Conservation (phyloP, 208 protist species). For the Trypanosoma cruzi region DNA sequence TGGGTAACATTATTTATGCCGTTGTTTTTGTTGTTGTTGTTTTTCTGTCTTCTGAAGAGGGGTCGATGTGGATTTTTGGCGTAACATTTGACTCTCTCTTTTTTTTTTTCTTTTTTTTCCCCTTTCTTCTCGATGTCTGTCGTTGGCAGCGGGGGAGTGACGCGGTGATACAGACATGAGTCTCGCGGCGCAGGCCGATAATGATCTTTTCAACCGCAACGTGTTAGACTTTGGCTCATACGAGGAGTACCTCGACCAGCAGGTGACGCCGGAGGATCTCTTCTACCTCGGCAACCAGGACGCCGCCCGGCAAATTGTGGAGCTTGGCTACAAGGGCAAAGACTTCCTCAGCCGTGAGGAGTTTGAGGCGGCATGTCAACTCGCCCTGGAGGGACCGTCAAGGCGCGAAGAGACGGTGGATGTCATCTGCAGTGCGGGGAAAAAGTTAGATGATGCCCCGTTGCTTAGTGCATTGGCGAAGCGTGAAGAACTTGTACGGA, state of each 20-base stretch:
- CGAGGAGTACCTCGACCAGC: conserved; percentile 93
- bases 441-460: conserved; percentile 86
- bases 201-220: conserved; percentile 69
- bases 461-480: conserved; percentile 94
- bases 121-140: too few species aligned
- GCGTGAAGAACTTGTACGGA: conserved; percentile 96
- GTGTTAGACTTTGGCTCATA: conserved; percentile 88
- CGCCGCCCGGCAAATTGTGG: conserved; percentile 95
- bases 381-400: conserved; percentile 71
- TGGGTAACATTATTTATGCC: too few species aligned
- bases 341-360: conserved; percentile 90
- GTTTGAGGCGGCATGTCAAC: conserved; percentile 84
- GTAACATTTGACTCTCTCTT: too few species aligned
- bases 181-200: conserved; percentile 17
- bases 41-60: too few species aligned
- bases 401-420: conserved; percentile 88
- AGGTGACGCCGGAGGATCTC: conserved; percentile 87
- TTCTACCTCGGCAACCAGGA: conserved; percentile 94
- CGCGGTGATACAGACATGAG: conserved; percentile 3
- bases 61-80: too few species aligned
- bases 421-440: conserved; percentile 84
- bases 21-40: too few species aligned
- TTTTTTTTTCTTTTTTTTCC: neutral
- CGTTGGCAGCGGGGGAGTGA: neutral
- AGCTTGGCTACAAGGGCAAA: conserved; percentile 96